These are phyloP conservation scores for Knoxia roxburghii DNA, from an alignment of 257 asterid species.

Conservation along the genomic window DNA sequence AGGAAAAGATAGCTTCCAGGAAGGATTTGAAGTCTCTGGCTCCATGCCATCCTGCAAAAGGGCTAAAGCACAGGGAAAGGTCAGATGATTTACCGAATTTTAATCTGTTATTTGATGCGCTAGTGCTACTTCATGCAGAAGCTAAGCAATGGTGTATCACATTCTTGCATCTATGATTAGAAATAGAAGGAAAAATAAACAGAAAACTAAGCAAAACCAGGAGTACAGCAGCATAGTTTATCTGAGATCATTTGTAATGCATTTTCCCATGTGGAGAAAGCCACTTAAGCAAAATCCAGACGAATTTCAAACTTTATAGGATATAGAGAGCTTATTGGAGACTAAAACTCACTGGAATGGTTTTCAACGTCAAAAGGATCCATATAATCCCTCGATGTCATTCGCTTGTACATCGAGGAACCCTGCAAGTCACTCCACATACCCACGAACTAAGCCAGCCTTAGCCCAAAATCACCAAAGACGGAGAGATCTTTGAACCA, in stretches of 20 bases:
- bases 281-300: conserved; percentile 6
- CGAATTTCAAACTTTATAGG: conserved; percentile 1
- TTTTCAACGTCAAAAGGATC: conserved; percentile 43
- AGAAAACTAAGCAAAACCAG: not conserved
- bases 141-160: not conserved
- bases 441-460: conserved; percentile 20
- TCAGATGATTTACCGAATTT: conserved; percentile 3
- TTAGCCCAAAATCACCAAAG: conserved; percentile 19
- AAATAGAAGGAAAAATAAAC: not conserved
- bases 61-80: conserved; percentile 33
- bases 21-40: conserved; percentile 51
- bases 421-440: conserved; percentile 40
- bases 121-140: not conserved
- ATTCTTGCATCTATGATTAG: not conserved
- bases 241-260: no score
- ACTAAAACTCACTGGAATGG: conserved; percentile 34
- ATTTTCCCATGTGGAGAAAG: no score
- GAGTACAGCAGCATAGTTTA: not conserved
- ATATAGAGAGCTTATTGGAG: not conserved
- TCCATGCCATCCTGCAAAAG: conserved; percentile 35
- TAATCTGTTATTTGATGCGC: not conserved
- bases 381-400: conserved; percentile 42
- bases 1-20: conserved; percentile 84
- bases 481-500: conserved; percentile 14
- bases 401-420: conserved; percentile 54